phyloP scores from a whole-genome alignment of 2,329 filamentous ascomycete genomes.

The Microdochium paspali region DNA sequence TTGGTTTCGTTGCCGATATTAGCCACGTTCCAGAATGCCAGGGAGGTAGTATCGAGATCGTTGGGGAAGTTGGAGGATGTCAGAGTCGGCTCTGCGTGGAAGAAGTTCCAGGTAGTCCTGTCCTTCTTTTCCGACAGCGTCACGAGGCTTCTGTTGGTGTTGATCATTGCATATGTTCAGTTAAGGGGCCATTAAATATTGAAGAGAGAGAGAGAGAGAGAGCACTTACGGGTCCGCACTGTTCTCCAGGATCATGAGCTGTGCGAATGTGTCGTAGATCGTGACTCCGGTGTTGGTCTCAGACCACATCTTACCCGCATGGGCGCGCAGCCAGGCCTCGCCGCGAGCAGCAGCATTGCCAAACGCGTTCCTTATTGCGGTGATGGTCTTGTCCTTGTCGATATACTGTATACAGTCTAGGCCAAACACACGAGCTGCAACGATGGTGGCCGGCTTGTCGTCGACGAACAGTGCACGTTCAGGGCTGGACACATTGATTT shows the following conservation, averaged over 20 bases:
- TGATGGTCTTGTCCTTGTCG: not conserved
- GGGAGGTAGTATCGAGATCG: not conserved
- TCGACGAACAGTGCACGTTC: not conserved
- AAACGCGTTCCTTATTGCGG: not conserved
- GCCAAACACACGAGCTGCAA: not conserved
- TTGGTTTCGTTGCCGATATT: not conserved
- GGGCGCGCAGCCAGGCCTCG: not conserved
- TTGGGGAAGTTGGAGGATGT: not conserved
- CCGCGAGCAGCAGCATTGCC: slow-evolving; percentile 1
- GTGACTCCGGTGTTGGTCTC: not conserved
- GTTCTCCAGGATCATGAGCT: slow-evolving; percentile 1
- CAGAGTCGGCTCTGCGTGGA: not conserved
- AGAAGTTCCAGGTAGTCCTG: slow-evolving; percentile 1
- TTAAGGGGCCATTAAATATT: too few species aligned
- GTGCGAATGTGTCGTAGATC: not conserved
- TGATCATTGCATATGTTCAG: not conserved
- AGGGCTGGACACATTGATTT: slow-evolving; percentile 7
- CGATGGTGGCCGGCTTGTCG: not conserved
- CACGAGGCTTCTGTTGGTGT: not conserved
- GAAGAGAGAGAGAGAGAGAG: too few species aligned
- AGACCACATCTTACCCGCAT: slow-evolving; percentile 1
- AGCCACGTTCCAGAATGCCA: not conserved
- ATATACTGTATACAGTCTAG: slow-evolving; percentile 9
- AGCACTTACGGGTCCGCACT: not conserved
- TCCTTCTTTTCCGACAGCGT: not conserved